Evolutionary conservation across 2,329 filamentous ascomycete species (phyloP), one percentile per base, ranked within the genome.

Genomic region (Fusarium circinatum): DNA sequence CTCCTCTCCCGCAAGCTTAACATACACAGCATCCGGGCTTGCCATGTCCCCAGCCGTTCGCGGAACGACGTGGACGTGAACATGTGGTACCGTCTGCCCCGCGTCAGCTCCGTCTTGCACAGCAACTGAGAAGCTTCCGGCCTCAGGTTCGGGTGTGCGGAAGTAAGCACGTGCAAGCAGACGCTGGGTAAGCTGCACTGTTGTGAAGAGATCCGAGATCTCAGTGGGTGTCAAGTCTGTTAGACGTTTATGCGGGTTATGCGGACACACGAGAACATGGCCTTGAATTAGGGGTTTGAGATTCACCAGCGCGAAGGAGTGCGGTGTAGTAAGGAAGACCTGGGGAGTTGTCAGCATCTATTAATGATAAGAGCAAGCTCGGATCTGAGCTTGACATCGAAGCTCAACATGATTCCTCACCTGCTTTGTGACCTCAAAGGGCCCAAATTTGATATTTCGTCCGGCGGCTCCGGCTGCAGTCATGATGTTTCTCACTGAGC

Each of bases 211-310:
- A 81, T 99, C 96, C 34, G 85, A 83, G 36, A 94, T 89, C 84
- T 98, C 95, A 24, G 86, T 85, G 1, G 87, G 77, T 0, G 90
- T 89, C 54, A 98, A 89, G 80, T 97, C 93, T 58, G 91, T 89
- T 63, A 98, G 88, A 56, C 94, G 93, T 54, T 88, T 89, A 75
- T 95, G 92, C 34, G 86, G 84, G 39, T 87, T 87, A 26, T 90
- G 88, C 1, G 96, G 94, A 75, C 93, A 98, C 70, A 99, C 89
- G 38, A 99, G 93, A 70, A 98, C 92, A 85, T 99, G 96, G 65
- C 96, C 96, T 0, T 95, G 95, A 4, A 98, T 89, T 42, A 99
- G 89, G 30, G 96, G 96, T 84, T 98, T 98, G 81, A 98, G 90
- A 84, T 99, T 99, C 65, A 98, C 95, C 71, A 98, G 88, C 61